Evolutionary conservation across 2,329 filamentous ascomycete species (phyloP), one percentile per base, ranked within the genome.

Genomic region (Fusarium pseudocircinatum): DNA sequence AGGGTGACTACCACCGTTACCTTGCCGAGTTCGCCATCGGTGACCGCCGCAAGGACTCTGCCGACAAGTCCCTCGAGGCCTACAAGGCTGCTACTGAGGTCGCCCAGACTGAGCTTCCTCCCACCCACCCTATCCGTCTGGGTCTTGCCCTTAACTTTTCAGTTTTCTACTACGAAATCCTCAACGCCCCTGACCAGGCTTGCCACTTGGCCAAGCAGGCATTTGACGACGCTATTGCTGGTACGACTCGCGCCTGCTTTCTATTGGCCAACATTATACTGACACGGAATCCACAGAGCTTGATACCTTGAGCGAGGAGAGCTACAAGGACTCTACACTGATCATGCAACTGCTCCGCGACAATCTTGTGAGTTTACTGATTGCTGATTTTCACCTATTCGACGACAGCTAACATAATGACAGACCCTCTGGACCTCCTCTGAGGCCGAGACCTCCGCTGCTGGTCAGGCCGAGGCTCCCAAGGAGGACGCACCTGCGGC

Each of bases 81-180:
- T 98, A 98, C 92, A 98, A 98, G 94, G 95, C 96, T 86, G 96
- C 96, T 79, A 98, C 96, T 87, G 96, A 98, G 81, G 96, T 98
- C 82, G 96, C 96, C 79, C 96, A 98, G 89, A 97, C 94, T 77
- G 96, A 98, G 86, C 92, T 98, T 79, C 96, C 96, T 73, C 96
- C 96, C 73, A 98, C 96, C 72, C 96, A 98, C 90, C 96, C 96
- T 80, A 98, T 98, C 88, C 95, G 96, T 81, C 94, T 98, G 77
- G 96, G 96, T 85, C 93, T 98, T 81, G 96, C 96, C 78, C 92
- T 98, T 79, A 98, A 98, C 93, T 98, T 98, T 91, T 98, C 95
- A 75, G 96, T 98, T 81, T 98, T 98, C 90, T 98, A 98, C 92
- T 99, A 99, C 85, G 96, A 99, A 91, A 99, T 98, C 84, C 90